Evolutionary conservation across 2,329 filamentous ascomycete species (phyloP), one percentile per base, ranked within the genome.

Genomic region (Botrytis aclada): DNA sequence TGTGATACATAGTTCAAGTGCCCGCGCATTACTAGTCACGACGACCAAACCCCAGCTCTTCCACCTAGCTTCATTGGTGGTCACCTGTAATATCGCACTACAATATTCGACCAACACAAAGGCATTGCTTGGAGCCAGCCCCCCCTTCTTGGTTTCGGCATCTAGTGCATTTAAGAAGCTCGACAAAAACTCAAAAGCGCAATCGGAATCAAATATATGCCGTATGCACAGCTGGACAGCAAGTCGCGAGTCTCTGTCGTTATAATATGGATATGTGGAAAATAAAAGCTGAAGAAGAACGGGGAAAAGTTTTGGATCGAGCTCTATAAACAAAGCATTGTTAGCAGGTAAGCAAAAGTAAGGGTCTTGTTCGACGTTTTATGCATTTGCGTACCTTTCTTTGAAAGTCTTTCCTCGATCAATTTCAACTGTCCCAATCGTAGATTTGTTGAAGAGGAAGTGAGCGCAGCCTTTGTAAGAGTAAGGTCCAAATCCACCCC

Each of bases 41-140:
- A 96, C 83, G 47, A 93, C 90, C 76, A 86, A 80, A 70, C 88
- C 88, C 81, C 90, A 90, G 78, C 85, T 85, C 69, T 88, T 87
- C 91, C 90, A 94, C 61, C 88, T 81, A 16, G 86, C 80, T 25
- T 88, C 88, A 65, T 86, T 86, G 45, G 88, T 88, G 39, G 94
- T 85, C 73, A 91, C 87, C 79, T 95, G 90, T 77, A 97, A 88
- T 69, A 98, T 83, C 73, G 95, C 82, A 73, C 92, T 92, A 82
- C 90, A 94, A 95, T 95, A 99, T 82, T 97, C 93, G 22, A 96
- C 87, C 77, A 99, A 85, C 66, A 97, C 93, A 81, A 98, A 97
- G 8, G 94, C 93, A 82, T 90, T 97, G 61, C 88, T 89, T 25
- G 92, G 84, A 45, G 95, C 93, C 78, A 98, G 90, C 75, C 89